These are phyloP conservation scores for Pseudoperonospora humuli DNA, from an alignment of 352 stramenopile species.

Conservation along the genomic window DNA sequence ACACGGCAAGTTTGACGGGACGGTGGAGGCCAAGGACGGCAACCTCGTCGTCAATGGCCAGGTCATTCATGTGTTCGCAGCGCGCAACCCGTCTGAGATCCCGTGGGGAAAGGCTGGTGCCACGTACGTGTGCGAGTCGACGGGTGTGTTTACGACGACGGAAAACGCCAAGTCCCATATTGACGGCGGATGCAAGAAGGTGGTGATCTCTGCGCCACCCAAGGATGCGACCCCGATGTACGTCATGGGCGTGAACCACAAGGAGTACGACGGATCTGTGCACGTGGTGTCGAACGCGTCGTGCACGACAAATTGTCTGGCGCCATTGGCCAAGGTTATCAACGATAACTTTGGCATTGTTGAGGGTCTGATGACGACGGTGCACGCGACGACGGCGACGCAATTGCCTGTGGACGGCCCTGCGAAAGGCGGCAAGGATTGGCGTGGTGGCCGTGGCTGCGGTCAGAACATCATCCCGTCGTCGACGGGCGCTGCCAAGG, in stretches of 20 bases:
- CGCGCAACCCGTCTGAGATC: slow-evolving; percentile 92
- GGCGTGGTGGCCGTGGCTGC: slow-evolving; percentile 92
- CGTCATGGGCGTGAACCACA: slow-evolving; percentile 97
- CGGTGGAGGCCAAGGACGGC: slow-evolving; percentile 72
- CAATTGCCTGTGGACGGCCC: slow-evolving; percentile 96
- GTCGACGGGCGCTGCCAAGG: slow-evolving; percentile 94
- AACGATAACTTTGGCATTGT: slow-evolving; percentile 98
- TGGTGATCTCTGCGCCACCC: slow-evolving; percentile 95
- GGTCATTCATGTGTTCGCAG: slow-evolving; percentile 87
- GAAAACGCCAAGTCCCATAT: slow-evolving; percentile 92
- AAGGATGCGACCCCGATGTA: slow-evolving; percentile 96
- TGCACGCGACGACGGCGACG: slow-evolving; percentile 96
- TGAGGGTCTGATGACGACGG: slow-evolving; percentile 97
- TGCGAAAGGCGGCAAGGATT: slow-evolving; percentile 92
- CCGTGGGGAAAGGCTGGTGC: slow-evolving; percentile 82
- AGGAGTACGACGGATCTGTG: slow-evolving; percentile 88
- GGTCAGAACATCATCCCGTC: slow-evolving; percentile 98
- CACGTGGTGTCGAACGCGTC: slow-evolving; percentile 97
- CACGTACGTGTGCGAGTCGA: slow-evolving; percentile 93
- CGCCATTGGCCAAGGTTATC: slow-evolving; percentile 96
- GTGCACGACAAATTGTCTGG: slow-evolving; percentile 99
- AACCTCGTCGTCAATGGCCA: slow-evolving; percentile 90
- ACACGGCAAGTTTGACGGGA: slow-evolving; percentile 83
- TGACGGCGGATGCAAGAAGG: slow-evolving; percentile 89
- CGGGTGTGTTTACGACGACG: slow-evolving; percentile 67